These are phyloP conservation scores for Pseudoneurospora amorphoporcata DNA, from an alignment of 495 filamentous ascomycete species.

Conservation along the genomic window DNA sequence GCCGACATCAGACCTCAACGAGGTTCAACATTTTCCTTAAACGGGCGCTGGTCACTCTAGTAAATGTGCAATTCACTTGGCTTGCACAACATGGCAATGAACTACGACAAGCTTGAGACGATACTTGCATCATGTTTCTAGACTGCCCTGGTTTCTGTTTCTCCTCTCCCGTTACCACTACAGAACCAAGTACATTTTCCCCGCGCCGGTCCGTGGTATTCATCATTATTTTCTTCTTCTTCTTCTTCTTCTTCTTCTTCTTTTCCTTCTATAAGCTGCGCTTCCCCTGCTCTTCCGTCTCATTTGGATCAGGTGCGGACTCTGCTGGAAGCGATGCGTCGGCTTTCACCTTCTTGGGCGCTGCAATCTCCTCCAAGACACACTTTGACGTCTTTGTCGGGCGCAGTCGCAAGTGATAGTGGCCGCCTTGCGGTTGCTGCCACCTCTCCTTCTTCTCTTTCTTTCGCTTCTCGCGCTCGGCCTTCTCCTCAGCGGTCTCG, in stretches of 20 bases:
- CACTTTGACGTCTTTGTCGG: too few species aligned
- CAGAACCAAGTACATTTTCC: neutral
- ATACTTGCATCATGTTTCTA: neutral
- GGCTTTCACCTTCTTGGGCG: constrained; percentile 42
- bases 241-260: neutral
- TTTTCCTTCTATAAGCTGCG: constrained; percentile 67
- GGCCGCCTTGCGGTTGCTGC: too few species aligned
- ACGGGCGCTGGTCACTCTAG: neutral
- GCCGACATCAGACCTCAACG: neutral
- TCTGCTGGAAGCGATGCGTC: constrained; percentile 32
- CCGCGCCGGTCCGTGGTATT: neutral
- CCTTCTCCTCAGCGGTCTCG: neutral
- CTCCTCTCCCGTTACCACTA: neutral
- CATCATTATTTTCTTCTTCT: neutral
- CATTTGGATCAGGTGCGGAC: constrained; percentile 42
- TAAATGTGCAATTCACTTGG: neutral
- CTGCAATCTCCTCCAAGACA: constrained; percentile 51
- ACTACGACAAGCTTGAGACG: neutral
- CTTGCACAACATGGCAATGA: neutral
- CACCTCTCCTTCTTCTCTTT: neutral
- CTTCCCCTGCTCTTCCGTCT: constrained; percentile 64
- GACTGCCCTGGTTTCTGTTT: neutral
- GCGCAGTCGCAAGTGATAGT: too few species aligned
- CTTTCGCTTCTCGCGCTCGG: neutral
- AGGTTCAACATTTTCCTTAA: neutral